Base-by-base conservation (phyloP, 768 basidiomycete species). In the Hypsizygus marmoreus region DNA sequence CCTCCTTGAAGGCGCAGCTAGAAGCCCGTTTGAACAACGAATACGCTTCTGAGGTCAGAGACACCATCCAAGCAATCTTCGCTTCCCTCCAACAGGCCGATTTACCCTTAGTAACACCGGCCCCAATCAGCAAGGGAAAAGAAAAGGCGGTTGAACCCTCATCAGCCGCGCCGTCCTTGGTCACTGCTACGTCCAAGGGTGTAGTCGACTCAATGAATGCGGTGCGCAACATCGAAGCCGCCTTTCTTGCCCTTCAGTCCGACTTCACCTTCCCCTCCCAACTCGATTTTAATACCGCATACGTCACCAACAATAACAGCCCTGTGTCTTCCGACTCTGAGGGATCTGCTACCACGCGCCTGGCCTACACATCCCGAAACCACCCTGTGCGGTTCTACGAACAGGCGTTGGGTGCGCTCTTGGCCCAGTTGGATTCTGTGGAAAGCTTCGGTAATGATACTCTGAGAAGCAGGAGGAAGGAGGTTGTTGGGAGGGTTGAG, bases 381-480 rank as follows among this genome's bases (percentile, higher is more conserved):
- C 75, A 78, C 20, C 75, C 80, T 0, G 66, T 88, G 29, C 81
- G 81, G 43, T 75, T 71, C 50, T 82, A 85, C 63, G 79, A 83
- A 53, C 75, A 86, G 53, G 73, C 76, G 14, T 65, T 88, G n/a
- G 72, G 72, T 40, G 65, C 71, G 30, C 69, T 90, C 19, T 64
- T 90, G 14, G 56, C 70, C 9, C 68, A 73, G 49, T 70, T 88
- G 19, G 87, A 89, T 54, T 73, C 70, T 0, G 70, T 89, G 22
- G 74, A 81, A 24, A 84, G 81, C 51, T 72, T 69, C 38, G 87
- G 86, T 3, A 79, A 83, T 50, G 69, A 68, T 19, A 68, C 59
- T 8, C 67, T 90, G 34, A 61, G 86, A 37, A 62, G 62, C 16
- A 65, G 54, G 43, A 61, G 87, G 51, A 85, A 80, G 65, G 71